Evolutionary conservation across 2,329 filamentous ascomycete genomes (phyloP), one percentile per base, ranked within the genome.

Genomic region (Aspergillus quadricinctus): DNA sequence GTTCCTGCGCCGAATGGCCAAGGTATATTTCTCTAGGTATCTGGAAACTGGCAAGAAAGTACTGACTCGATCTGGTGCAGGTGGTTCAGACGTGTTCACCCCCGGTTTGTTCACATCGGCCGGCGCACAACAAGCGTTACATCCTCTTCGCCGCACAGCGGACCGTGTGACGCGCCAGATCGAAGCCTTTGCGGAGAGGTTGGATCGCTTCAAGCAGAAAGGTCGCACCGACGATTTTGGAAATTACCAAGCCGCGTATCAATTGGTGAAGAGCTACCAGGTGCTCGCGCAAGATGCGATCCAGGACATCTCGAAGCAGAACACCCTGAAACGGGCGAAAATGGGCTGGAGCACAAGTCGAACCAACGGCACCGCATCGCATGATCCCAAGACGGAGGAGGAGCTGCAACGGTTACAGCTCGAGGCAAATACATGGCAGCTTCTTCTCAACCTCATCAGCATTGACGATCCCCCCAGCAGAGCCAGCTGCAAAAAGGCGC

Each of bases 341-440:
- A 37, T 62, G 37, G 69, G 70, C 23, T 71, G 67, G 61, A 63
- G 62, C 23, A 55, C 65, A 23, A 68, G 57, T 48, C 66, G 61
- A 23, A 63, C 37, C 50, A 64, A 62, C 50, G 59, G 57, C 29
- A 41, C 53, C 19, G 37, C 55, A 31, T 54, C 58, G 10, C 54
- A 61, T n/a, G 64, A 69, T 50, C 41, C 62, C 10, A 70, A 71
- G 52, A 59, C 57, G 3, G 63, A 69, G 17, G 68, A 72, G 52
- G 72, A 75, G 23, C 55, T 72, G 45, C 79, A 82, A 67, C 82
- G 84, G 55, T 88, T 91, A 81, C 86, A 95, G 72, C 82, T 88
- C 61, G 94, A 99, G 74, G 85, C 87, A 43, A 90, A 95, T 66
- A 94, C 92, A 0, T 99, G 94, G 94, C 87, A 95, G 68, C 80